Evolutionary conservation across 2,329 filamentous ascomycete species (phyloP), one percentile per base, ranked within the genome.

Genomic region (Claviceps digitariae): DNA sequence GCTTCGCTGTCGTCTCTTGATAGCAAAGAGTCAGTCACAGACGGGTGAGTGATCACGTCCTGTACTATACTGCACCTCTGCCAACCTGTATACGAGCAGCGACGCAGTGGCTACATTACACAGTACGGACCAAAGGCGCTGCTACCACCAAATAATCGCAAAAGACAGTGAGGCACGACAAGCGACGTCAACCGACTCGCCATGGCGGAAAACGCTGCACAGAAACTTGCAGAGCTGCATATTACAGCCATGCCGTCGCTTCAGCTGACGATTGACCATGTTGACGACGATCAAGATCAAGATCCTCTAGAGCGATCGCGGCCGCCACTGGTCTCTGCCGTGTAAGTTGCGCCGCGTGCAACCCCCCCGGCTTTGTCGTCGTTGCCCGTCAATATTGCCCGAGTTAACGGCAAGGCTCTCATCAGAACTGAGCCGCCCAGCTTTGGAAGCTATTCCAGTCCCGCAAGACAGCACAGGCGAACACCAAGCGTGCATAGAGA

Each of bases 401-500:
- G 20, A 27, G 5, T 23, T 50, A 20, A 50, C 48, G 23, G 4
- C 15, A 12, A 8, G 8, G 25, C 31, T 2, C 31, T 2, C 36
- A 10, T 21, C 57, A 78, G 74, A 51, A 73, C 74, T 50, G 71
- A 74, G 21, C 71, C 72, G 38, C 63, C 68, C 21, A 59, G 64
- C 45, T 55, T 67, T 31, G 63, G 65, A 44, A 66, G 68, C 51
- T 78, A 70, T 59, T 69, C 73, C 52, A 81, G 77, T 56, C 78
- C 78, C 31, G 64, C 79, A 64, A 72, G 79, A 54, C 79, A 82
- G 50, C 79, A 82, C 61, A 74, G 69, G 56, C 71, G 79, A 46
- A 79, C 77, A 1, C 78, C 78, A 0, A 81, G 77, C 47, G 73
- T 73, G 20, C 77, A 79, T 67, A 75, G 76, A 55, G 72, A 79